phyloP scores from a whole-genome alignment of 2,329 filamentous ascomycete species.

The Xylaria sp. region DNA sequence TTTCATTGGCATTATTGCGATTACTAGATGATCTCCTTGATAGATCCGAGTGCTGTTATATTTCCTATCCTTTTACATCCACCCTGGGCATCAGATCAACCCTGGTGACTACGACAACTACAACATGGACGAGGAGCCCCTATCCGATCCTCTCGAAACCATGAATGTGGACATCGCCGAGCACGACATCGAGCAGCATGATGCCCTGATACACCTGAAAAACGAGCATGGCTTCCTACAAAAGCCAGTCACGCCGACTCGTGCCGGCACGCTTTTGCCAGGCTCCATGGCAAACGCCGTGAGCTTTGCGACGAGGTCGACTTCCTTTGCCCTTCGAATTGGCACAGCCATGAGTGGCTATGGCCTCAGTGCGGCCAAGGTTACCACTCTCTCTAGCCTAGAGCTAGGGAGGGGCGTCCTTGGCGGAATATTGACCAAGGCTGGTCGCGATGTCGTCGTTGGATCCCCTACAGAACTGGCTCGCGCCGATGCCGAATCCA shows the following conservation, averaged over 20 bases:
- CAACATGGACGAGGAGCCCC: neutral
- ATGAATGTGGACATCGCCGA: conserved; percentile 32
- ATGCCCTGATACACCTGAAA: conserved; percentile 16
- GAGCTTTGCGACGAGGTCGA: conserved; percentile 69
- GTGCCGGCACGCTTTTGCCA: conserved; percentile 65
- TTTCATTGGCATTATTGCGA: no score
- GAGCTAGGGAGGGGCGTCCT: conserved; percentile 66
- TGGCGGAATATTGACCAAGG: conserved; percentile 63
- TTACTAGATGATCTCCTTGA: neutral
- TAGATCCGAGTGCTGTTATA: neutral
- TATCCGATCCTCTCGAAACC: neutral
- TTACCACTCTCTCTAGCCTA: conserved; percentile 67
- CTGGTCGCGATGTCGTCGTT: conserved; percentile 61
- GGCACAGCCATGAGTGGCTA: conserved; percentile 63
- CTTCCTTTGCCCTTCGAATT: conserved; percentile 65
- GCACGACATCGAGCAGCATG: conserved; percentile 23
- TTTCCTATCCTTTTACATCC: neutral
- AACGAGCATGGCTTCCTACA: neutral
- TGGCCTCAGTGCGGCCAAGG: conserved; percentile 63
- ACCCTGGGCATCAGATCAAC: neutral
- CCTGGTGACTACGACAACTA: neutral
- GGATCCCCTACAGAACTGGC: conserved; percentile 59
- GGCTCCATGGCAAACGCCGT: conserved; percentile 66
- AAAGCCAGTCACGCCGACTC: conserved; percentile 31
- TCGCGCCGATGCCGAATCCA: conserved; percentile 63